These are phyloP conservation scores for Boletus tomentosulus DNA, from an alignment of 768 basidiomycete species.

Conservation along the genomic window DNA sequence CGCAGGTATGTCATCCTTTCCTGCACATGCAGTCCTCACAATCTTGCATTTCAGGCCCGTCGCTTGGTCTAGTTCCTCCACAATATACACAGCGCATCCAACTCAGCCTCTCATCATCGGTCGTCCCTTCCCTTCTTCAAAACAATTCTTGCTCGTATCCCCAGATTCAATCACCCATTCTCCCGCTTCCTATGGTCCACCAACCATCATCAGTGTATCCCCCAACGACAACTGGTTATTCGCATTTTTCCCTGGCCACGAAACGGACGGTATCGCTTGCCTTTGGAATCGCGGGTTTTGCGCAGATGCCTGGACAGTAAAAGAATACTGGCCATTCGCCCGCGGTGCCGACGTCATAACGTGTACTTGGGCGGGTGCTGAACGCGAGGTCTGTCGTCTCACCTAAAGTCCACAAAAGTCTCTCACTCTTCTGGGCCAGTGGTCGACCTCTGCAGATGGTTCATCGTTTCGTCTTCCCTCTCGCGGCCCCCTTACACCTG, in stretches of 20 bases:
- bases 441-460: slow-evolving; percentile 45
- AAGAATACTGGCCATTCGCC: slow-evolving; percentile 52
- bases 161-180: slow-evolving; percentile 47
- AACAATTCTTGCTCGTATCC: slow-evolving; percentile 55
- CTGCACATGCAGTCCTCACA: background rate
- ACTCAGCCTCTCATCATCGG: slow-evolving; percentile 56
- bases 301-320: slow-evolving; percentile 58
- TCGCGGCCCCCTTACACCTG: slow-evolving; percentile 52
- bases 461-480: slow-evolving; percentile 51
- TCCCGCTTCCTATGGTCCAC: slow-evolving; percentile 52
- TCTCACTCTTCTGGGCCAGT: slow-evolving; percentile 37
- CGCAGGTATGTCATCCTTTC: slow-evolving; percentile 39
- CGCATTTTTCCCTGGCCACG: slow-evolving; percentile 65
- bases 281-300: slow-evolving; percentile 59
- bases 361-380: slow-evolving; percentile 55
- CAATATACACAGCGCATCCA: slow-evolving; percentile 67
- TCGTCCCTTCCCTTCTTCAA: slow-evolving; percentile 67
- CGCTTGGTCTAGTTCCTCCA: slow-evolving; percentile 65
- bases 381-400: slow-evolving; percentile 50
- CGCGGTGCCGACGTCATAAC: slow-evolving; percentile 55
- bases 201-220: slow-evolving; percentile 57
- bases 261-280: slow-evolving; percentile 56
- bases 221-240: slow-evolving; percentile 63
- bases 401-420: background rate
- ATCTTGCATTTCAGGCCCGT: slow-evolving; percentile 47